phyloP scores from a whole-genome alignment of 2,329 filamentous ascomycete species.

The Fusarium euwallaceae region DNA sequence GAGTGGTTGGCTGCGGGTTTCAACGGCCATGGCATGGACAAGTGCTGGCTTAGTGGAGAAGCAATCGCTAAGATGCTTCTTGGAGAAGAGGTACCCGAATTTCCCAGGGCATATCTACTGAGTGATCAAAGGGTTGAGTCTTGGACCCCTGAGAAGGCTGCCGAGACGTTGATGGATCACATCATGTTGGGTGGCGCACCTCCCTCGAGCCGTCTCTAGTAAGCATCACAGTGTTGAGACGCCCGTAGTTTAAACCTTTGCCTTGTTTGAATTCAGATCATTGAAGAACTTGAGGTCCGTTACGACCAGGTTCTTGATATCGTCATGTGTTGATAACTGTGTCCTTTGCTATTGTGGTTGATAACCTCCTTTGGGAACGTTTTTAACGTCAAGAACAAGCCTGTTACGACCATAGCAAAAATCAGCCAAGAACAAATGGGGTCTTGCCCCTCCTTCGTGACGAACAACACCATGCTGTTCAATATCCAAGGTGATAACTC shows the following conservation, averaged over 20 bases:
- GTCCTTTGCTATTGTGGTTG: too few relatives aligned
- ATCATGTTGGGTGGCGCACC: slow-evolving; percentile 16
- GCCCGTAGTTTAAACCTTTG: not conserved
- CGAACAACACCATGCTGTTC: not conserved
- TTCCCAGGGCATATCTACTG: slow-evolving; percentile 34
- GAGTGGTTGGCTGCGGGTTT: slow-evolving; percentile 65
- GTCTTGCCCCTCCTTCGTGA: not conserved
- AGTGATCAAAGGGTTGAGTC: slow-evolving; percentile 6
- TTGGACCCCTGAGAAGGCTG: slow-evolving; percentile 25
- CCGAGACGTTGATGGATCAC: slow-evolving; percentile 33
- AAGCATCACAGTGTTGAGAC: too few relatives aligned
- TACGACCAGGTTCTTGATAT: too few relatives aligned
- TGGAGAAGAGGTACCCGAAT: slow-evolving; percentile 34
- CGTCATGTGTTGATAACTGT: too few relatives aligned
- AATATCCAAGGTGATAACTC: not conserved
- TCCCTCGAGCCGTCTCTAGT: slow-evolving; percentile 25
- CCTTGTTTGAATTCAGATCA: not conserved
- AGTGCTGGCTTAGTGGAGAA: slow-evolving; percentile 63
- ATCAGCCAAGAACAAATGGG: not conserved
- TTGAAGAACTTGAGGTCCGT: not conserved
- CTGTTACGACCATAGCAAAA: too few relatives aligned
- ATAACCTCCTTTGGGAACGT: too few relatives aligned
- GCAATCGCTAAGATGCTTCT: slow-evolving; percentile 51
- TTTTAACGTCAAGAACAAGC: too few relatives aligned
- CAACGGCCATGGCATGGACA: slow-evolving; percentile 64